phyloP scores from a whole-genome alignment of 2,329 filamentous ascomycete genomes.

The Didymella segeticola region DNA sequence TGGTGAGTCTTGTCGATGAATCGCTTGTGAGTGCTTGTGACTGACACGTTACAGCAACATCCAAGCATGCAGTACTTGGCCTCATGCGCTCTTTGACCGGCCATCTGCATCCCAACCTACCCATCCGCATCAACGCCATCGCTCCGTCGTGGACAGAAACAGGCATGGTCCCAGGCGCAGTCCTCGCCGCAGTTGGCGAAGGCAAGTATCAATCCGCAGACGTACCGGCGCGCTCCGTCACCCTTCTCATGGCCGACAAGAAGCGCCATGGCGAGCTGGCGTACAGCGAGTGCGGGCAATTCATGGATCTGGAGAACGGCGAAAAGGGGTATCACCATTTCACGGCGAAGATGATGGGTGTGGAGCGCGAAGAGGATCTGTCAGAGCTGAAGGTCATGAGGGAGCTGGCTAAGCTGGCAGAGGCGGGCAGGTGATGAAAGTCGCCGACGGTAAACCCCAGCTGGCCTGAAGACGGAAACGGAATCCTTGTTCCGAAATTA shows the following conservation, averaged over 20 bases:
- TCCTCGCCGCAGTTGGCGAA: constrained; percentile 26
- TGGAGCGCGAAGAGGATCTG: constrained; percentile 4
- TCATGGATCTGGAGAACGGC: constrained; percentile 40
- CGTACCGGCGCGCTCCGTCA: constrained; percentile 32
- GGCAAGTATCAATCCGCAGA: constrained; percentile 31
- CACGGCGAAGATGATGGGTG: constrained; percentile 27
- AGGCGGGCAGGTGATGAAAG: neutral
- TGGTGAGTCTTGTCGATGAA: constrained; percentile 22
- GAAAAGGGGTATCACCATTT: constrained; percentile 27
- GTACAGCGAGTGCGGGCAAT: constrained; percentile 33
- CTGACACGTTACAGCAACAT: constrained; percentile 27
- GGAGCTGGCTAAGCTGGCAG: constrained; percentile 5
- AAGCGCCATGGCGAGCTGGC: constrained; percentile 37
- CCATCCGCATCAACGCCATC: constrained; percentile 45
- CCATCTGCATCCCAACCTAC: constrained; percentile 29
- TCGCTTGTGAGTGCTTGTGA: too few species aligned
- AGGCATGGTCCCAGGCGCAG: constrained; percentile 23
- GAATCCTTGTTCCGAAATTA: neutral
- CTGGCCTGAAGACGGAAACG: neutral
- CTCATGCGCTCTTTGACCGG: constrained; percentile 35
- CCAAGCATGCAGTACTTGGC: constrained; percentile 44
- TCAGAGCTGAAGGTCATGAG: constrained; percentile 13
- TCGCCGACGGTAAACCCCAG: neutral
- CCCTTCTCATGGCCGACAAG: constrained; percentile 36
- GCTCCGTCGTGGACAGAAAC: constrained; percentile 44